These are phyloP conservation scores for Bombardia bombarda DNA, from an alignment of 495 filamentous ascomycete genomes.

Conservation along the genomic window DNA sequence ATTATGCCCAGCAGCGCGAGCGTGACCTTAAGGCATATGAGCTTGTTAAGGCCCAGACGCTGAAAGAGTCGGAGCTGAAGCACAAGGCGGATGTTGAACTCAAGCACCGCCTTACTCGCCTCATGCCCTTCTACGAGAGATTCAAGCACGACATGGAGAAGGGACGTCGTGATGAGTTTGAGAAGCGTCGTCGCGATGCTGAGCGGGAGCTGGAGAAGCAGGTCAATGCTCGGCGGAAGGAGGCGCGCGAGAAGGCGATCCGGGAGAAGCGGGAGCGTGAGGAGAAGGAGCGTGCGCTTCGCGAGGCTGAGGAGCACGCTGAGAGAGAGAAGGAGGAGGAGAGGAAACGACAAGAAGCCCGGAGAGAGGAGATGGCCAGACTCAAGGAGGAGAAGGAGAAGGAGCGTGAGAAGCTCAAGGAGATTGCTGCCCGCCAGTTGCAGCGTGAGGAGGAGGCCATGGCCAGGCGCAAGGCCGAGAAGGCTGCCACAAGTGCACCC, in stretches of 20 bases:
- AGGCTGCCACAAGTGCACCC: constrained; percentile 20
- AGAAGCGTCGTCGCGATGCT: constrained; percentile 80
- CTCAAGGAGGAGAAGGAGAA: constrained; percentile 77
- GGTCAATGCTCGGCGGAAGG: constrained; percentile 78
- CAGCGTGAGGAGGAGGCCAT: constrained; percentile 48
- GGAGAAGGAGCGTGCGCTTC: constrained; percentile 62
- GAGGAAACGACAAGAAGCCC: constrained; percentile 60
- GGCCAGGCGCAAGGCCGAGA: constrained; percentile 42
- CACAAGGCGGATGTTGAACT: constrained; percentile 82
- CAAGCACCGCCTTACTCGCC: constrained; percentile 79
- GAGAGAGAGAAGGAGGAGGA: constrained; percentile 77
- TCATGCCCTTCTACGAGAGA: constrained; percentile 70
- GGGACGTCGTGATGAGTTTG: constrained; percentile 88
- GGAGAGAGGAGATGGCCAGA: constrained; percentile 52
- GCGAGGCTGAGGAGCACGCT: constrained; percentile 80
- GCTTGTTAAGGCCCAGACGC: constrained; percentile 60
- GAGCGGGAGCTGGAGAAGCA: constrained; percentile 84
- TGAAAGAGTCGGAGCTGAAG: constrained; percentile 74
- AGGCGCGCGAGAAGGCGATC: constrained; percentile 63
- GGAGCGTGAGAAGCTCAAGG: constrained; percentile 57
- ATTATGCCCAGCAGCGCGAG: constrained; percentile 79
- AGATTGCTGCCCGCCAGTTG: constrained; percentile 41
- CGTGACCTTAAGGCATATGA: constrained; percentile 76
- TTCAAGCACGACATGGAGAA: constrained; percentile 75
- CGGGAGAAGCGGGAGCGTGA: constrained; percentile 76